Evolutionary conservation across 768 basidiomycete genomes (phyloP), one percentile per base, ranked within the genome.

Genomic region (Termitomyces bulborhizus): DNA sequence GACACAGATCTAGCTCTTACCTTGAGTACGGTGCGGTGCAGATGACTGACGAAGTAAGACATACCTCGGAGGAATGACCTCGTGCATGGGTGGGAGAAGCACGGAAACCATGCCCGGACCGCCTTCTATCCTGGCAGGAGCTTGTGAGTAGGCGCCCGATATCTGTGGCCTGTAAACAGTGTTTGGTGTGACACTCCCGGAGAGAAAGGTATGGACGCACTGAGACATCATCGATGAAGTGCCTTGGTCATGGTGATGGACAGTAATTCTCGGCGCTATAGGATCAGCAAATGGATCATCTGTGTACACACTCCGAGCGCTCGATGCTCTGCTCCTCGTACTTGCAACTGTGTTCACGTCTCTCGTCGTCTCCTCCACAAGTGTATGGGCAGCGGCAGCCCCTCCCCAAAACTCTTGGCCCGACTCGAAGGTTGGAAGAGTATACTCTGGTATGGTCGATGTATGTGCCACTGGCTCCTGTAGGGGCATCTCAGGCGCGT

Each of bases 21-120:
- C 26, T 49, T 29, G 13, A 52, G 7, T 40, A 24, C 21, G 39
- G 40, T 47, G 11, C 12, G 46, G 40, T 47, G 11, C 15, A 45
- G 42, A 58, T 24, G 12, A 41, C 6, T 29, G 8, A 31, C n/a
- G 27, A 40, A 37, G 18, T 5, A 21, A 29, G 34, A 63, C 69
- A 44, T 62, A 65, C 73, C 64, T 62, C 9, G 58, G 46, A 12
- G 67, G 68, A 16, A 73, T 71, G 16, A 79, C 76, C 16, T 76
- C 74, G 39, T 68, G 64, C 50, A 73, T 65, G 6, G 72, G 63
- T 8, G 78, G 78, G 12, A 80, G 60, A 12, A 79, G 78, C 69
- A 79, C 72, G 6, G 66, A 40, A 11, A 79, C 63, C 0, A 63
- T 64, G 4, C 68, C 65, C 18, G 62, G 59, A 16, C 65, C 66